phyloP scores from a whole-genome alignment of 177 flowering plant genomes.

The Vitis hybrid region DNA sequence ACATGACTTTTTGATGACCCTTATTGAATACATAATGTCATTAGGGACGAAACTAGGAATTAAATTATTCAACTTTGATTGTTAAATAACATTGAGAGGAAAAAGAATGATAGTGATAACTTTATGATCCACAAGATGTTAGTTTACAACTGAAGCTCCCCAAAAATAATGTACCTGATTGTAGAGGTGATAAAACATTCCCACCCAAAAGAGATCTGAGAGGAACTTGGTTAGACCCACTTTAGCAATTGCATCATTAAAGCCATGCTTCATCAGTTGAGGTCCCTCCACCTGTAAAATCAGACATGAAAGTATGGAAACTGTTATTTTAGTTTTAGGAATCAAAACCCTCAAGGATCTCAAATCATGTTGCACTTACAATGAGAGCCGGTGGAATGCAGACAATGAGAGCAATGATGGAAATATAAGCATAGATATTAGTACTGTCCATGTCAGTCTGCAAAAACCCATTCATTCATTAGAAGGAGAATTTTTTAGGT shows the following conservation, averaged over 20 bases:
- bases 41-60: not conserved
- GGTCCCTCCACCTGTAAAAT: conserved; percentile 80
- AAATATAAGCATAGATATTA: conserved; percentile 86
- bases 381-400: conserved; percentile 89
- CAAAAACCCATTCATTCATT: conserved; percentile 12
- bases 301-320: not conserved
- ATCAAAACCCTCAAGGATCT: not conserved
- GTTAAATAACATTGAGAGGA: not conserved
- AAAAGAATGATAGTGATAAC: not conserved
- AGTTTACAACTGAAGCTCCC: not conserved
- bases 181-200: conserved; percentile 97
- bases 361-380: conserved; percentile 43
- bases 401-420: conserved; percentile 85
- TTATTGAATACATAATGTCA: not conserved
- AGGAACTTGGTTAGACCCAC: conserved; percentile 81
- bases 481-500: conserved; percentile 1
- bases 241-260: conserved; percentile 81
- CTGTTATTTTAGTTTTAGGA: not conserved
- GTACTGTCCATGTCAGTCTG: conserved; percentile 96
- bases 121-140: not conserved
- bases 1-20: not conserved
- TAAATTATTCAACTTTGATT: too few species aligned
- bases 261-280: conserved; percentile 66
- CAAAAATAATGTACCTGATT: conserved; percentile 61
- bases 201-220: conserved; percentile 92